Conservation (phyloP, 805 yeast species). For the Wickerhamomyces alni region DNA sequence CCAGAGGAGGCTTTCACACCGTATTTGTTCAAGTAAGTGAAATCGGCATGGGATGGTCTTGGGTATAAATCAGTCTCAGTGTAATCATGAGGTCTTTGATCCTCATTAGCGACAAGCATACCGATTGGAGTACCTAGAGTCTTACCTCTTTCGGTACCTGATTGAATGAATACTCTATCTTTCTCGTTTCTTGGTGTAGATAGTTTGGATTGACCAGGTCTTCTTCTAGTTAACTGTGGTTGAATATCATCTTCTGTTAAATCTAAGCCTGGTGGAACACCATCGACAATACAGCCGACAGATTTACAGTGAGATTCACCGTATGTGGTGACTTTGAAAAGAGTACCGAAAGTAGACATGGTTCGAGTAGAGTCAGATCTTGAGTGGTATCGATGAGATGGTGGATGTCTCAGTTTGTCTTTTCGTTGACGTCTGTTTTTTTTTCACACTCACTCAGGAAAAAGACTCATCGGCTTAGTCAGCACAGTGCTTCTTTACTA, state of each 20-base stretch:
- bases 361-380: background rate
- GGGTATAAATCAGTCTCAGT: constrained; percentile 93
- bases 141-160: constrained; percentile 87
- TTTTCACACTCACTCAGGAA: background rate
- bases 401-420: background rate
- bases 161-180: constrained; percentile 86
- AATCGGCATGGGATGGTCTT: constrained; percentile 97
- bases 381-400: background rate
- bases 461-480: background rate
- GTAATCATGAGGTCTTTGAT: constrained; percentile 95
- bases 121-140: constrained; percentile 95
- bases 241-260: constrained; percentile 85
- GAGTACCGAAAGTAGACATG: constrained; percentile 71
- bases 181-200: constrained; percentile 96
- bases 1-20: constrained; percentile 93
- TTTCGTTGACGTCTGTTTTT: background rate
- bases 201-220: constrained; percentile 93
- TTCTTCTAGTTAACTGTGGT: constrained; percentile 92
- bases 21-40: constrained; percentile 84
- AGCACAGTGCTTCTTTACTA: too few species aligned
- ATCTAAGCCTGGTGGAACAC: constrained; percentile 92
- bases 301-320: constrained; percentile 98
- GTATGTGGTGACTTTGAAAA: constrained; percentile 79
- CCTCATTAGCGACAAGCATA: constrained; percentile 88
- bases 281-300: constrained; percentile 97